phyloP scores from a whole-genome alignment of 78 protist species.

The Dictyostelium capitatum region DNA sequence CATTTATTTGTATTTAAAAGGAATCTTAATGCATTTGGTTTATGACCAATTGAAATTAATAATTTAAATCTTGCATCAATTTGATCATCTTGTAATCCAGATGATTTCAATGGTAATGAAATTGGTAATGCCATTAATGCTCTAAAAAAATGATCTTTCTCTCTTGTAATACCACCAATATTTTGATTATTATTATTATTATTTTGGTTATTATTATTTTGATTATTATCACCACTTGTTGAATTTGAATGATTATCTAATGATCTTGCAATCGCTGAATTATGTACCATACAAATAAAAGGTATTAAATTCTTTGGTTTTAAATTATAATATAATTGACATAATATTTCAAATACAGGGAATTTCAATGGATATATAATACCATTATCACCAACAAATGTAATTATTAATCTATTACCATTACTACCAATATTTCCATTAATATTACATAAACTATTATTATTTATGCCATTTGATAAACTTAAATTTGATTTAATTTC shows the following conservation, averaged over 20 bases:
- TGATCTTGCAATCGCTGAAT: slow-evolving; percentile 5
- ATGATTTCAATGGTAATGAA: neutral
- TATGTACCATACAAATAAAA: slow-evolving; percentile 32
- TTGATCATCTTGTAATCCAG: neutral
- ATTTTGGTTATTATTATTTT: neutral
- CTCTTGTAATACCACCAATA: neutral
- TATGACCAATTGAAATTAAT: slow-evolving; percentile 63
- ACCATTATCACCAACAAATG: slow-evolving; percentile 17
- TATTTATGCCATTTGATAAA: neutral
- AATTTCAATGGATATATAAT: neutral
- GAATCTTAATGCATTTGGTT: slow-evolving; percentile 64
- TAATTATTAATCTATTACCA: neutral
- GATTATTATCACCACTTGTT: neutral
- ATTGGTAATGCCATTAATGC: slow-evolving; percentile 46
- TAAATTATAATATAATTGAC: slow-evolving; percentile 47
- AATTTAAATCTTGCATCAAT: slow-evolving; percentile 58
- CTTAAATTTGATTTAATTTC: neutral
- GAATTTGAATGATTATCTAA: neutral
- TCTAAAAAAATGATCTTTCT: slow-evolving; percentile 64
- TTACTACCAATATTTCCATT: neutral
- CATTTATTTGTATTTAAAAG: slow-evolving; percentile 26
- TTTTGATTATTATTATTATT: neutral
- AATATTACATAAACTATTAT: neutral
- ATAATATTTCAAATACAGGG: slow-evolving; percentile 55
- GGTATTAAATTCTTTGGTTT: slow-evolving; percentile 54